phyloP scores from a whole-genome alignment of 1,139 yeast genomes.

The Suhomyces wounanorum region DNA sequence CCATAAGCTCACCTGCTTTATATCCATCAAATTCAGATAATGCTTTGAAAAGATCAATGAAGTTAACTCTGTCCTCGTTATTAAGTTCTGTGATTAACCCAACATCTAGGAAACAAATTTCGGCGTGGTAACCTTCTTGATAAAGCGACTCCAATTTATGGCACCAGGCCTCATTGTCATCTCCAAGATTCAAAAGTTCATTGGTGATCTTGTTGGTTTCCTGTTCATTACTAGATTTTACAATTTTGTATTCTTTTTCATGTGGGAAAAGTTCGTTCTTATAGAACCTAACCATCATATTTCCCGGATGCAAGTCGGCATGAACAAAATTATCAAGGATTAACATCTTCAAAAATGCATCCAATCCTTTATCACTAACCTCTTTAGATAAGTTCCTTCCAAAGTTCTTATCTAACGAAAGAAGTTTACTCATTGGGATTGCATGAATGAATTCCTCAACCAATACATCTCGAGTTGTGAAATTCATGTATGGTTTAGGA shows the following conservation, averaged over 20 bases:
- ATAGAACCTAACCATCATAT: conserved; percentile 79
- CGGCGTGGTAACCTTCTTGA: conserved; percentile 74
- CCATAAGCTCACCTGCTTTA: conserved; percentile 92
- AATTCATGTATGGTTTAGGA: conserved; percentile 72
- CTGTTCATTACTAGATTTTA: conserved; percentile 44
- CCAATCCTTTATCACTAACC: conserved; percentile 84
- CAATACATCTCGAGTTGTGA: conserved; percentile 70
- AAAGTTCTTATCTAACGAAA: conserved; percentile 44
- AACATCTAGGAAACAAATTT: conserved; percentile 87
- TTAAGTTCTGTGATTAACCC: conserved; percentile 92
- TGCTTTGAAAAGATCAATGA: conserved; percentile 85
- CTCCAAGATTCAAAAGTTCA: conserved; percentile 42
- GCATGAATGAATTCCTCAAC: conserved; percentile 88
- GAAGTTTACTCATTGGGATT: conserved; percentile 72
- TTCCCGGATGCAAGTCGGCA: conserved; percentile 96
- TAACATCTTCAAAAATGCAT: conserved; percentile 90
- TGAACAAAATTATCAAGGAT: conserved; percentile 91
- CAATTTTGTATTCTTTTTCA: conserved; percentile 50
- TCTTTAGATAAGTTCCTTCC: conserved; percentile 65
- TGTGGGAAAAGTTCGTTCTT: conserved; percentile 50
- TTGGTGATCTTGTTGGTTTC: conserved; percentile 53
- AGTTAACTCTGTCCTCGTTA: conserved; percentile 73
- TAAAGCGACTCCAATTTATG: conserved; percentile 50
- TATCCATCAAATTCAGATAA: conserved; percentile 92
- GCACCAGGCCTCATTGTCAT: conserved; percentile 51